Percentiles rank a stretch among this genome's conserved stretches.
These are phyloP conservation scores for Uronychia binucleata DNA, from an alignment of 73 alveolate genomes.

Conservation along the genomic window DNA sequence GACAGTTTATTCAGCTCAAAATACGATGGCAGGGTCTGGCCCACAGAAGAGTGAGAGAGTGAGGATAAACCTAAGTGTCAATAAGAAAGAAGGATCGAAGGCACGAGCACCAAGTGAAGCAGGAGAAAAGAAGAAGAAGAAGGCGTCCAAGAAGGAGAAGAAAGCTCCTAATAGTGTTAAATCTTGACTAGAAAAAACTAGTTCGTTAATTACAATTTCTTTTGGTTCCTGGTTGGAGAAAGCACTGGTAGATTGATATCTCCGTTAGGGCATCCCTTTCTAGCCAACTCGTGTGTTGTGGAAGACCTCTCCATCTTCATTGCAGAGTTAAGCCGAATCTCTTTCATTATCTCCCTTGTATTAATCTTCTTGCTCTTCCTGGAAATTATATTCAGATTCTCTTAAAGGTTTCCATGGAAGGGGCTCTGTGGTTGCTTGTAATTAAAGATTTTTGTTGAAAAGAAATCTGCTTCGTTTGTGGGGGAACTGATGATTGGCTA, in stretches of 20 bases:
- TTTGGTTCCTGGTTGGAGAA: neutral
- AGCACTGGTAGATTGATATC: too few species aligned
- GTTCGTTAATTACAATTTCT: neutral
- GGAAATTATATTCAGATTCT: neutral
- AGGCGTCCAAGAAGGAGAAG: neutral
- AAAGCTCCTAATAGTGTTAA: neutral
- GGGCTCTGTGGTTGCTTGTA: neutral
- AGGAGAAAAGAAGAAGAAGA: neutral
- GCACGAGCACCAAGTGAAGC: neutral
- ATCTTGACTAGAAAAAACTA: neutral
- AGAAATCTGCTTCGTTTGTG: neutral
- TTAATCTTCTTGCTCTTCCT: neutral
- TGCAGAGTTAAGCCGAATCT: neutral
- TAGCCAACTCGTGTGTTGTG: neutral
- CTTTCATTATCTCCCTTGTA: neutral
- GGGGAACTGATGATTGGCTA: neutral
- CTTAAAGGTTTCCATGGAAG: neutral
- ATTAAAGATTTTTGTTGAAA: neutral
- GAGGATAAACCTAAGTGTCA: neutral
- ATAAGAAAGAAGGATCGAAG: neutral
- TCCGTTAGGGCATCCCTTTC: neutral
- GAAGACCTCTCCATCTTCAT: neutral
- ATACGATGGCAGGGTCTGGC: too few species aligned
- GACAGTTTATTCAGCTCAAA: too few species aligned
- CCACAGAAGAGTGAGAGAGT: neutral